Base-by-base conservation (phyloP, 2,329 filamentous ascomycete genomes). In the Fusarium mangiferae region DNA sequence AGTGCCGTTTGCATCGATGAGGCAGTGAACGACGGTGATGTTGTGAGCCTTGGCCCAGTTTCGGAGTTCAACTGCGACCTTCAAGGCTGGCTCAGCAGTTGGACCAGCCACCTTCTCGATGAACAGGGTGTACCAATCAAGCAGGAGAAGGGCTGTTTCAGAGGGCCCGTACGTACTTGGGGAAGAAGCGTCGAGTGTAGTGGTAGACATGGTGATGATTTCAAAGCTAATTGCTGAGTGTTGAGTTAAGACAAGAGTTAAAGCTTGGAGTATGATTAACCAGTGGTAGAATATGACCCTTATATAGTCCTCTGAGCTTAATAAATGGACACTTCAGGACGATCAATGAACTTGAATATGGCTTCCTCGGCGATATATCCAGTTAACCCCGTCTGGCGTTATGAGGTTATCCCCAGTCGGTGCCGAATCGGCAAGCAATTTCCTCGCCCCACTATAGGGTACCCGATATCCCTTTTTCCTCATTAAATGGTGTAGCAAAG, bases 401-500 rank as follows among this genome's bases (percentile, higher is more conserved):
- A 65, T n/a, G 38, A 26, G 24, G 45, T 30, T 62, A 62, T 65
- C 62, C 30, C 62, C 57, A 44, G 17, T 65, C 62, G 62, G 62
- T 62, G 57, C 62, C 62, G 57, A 52, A 14, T 65, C 62, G 62
- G 62, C 57, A 52, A 35, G 1, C 0, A 5, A 2, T 54, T 17
- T 26, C 4, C 4, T 15, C 1, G 17, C n/a, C 3, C 13, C 38
- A 15, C 54, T 57, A 8, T 13, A 35, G 54, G 54, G 38, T 45
- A 57, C 0, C 4, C 30, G 15, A 18, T 13, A 49, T 24, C 22
- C 5, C 7, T 9, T n/a, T n/a, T 12, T 6, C 14, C 14, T 7
- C 1, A n/a, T 24, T 42, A 7, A 18, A 24, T n/a, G 24, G 6
- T 24, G 41, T 4, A 44, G 42, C 6, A 24, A 11, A 24, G n/a